These are phyloP conservation scores for Erodium moschatum DNA, from an alignment of 441 rosid genomes.

Conservation along the genomic window DNA sequence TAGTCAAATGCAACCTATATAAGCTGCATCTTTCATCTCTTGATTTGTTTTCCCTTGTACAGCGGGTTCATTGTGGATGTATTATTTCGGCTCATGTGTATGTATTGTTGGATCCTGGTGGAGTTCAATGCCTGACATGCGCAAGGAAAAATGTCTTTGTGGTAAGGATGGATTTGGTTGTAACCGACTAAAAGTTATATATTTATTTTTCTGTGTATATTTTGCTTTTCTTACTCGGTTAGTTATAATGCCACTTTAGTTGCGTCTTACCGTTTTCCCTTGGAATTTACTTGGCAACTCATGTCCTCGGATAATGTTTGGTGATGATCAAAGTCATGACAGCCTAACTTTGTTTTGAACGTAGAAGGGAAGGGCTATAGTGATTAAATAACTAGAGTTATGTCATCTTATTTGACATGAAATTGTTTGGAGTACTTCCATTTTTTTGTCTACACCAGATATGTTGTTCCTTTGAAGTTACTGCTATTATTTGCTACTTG, in stretches of 20 bases:
- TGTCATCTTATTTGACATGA: background rate
- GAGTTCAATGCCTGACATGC: conserved; percentile 78
- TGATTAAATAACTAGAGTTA: background rate
- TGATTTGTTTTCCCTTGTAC: conserved; percentile 24
- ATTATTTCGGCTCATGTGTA: conserved; percentile 57
- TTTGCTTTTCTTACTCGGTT: too few relatives aligned
- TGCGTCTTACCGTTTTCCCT: too few relatives aligned
- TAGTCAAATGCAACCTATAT: conserved; percentile 8
- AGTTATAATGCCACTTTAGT: too few relatives aligned
- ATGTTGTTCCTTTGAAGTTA: background rate
- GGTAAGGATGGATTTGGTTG: conserved; percentile 42
- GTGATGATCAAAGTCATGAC: background rate
- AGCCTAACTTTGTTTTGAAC: conserved; percentile 3
- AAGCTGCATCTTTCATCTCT: conserved; percentile 7
- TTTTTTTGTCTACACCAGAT: background rate
- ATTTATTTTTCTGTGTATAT: background rate
- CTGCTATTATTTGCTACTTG: background rate
- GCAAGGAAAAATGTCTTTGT: conserved; percentile 44
- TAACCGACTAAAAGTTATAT: background rate
- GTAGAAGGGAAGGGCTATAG: background rate
- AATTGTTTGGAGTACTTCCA: conserved; percentile 5
- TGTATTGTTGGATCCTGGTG: conserved; percentile 80
- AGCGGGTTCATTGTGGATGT: conserved; percentile 95
- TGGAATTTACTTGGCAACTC: too few relatives aligned
- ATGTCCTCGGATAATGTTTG: too few relatives aligned